phyloP scores from a whole-genome alignment of 768 basidiomycete genomes.

The Lactifluus piperatus region DNA sequence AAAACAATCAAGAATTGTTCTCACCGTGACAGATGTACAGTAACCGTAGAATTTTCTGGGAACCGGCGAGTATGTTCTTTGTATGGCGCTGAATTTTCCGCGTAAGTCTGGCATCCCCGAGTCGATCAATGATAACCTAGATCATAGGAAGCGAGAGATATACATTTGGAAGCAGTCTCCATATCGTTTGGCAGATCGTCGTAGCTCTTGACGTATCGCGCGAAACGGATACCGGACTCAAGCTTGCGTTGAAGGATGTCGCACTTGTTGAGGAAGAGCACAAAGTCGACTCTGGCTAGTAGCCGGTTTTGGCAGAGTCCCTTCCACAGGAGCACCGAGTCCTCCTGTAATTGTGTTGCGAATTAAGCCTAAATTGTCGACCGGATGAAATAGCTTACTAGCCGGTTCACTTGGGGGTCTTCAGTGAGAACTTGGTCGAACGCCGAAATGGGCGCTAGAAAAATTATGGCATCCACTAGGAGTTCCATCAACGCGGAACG shows the following conservation, averaged over 20 bases:
- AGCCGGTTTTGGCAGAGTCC: conserved; percentile 64
- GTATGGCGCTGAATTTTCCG: conserved; percentile 66
- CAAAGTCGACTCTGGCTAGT: conserved; percentile 60
- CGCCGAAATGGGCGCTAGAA: conserved; percentile 49
- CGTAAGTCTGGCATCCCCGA: conserved; percentile 41
- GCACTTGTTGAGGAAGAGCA: conserved; percentile 78
- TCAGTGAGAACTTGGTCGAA: conserved; percentile 48
- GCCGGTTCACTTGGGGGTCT: conserved; percentile 43
- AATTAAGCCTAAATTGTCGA: not conserved
- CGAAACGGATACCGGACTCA: conserved; percentile 49
- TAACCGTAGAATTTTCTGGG: conserved; percentile 74
- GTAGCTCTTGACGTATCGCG: conserved; percentile 65
- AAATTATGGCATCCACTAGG: conserved; percentile 41
- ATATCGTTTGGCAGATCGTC: conserved; percentile 60
- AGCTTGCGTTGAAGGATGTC: conserved; percentile 66
- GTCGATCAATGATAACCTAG: not conserved
- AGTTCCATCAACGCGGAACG: conserved; percentile 1
- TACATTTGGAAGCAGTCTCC: conserved; percentile 60
- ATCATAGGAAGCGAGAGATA: conserved; percentile 21
- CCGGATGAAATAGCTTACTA: conserved; percentile 27
- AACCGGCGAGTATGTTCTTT: conserved; percentile 63
- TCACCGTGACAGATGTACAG: conserved; percentile 65
- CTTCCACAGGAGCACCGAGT: conserved; percentile 70
- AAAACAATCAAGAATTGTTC: conserved; percentile 17
- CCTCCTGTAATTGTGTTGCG: conserved; percentile 39